A percentile compares a stretch with the other conserved stretches of the same genome.
phyloP scores from a whole-genome alignment of 345 rosid genomes.

The Clarkia xantiana region DNA sequence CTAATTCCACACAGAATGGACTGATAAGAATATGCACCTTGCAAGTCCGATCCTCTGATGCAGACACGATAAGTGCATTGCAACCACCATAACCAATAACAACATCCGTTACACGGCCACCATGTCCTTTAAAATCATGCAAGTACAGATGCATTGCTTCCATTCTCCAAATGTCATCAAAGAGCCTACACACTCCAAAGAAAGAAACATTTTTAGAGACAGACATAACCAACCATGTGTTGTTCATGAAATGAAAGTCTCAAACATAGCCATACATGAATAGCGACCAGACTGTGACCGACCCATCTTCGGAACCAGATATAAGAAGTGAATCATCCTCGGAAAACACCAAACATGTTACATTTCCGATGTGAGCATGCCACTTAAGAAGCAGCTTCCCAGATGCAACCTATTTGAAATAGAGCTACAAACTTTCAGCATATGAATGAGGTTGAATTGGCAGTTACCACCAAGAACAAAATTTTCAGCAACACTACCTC shows the following conservation, averaged over 20 bases:
- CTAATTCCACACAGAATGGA: no score
- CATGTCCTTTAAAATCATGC: conserved; percentile 46
- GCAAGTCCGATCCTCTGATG: conserved; percentile 79
- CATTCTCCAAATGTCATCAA: conserved; percentile 45
- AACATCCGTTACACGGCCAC: conserved; percentile 44
- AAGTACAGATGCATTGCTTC: conserved; percentile 41
- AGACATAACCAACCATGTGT: neutral
- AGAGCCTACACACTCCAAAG: conserved; percentile 29
- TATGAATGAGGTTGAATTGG: neutral
- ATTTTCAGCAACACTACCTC: conserved; percentile 29
- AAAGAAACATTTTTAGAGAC: neutral
- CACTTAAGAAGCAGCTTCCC: conserved; percentile 72
- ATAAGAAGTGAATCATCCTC: conserved; percentile 61
- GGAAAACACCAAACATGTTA: conserved; percentile 64
- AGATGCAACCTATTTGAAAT: conserved; percentile 42
- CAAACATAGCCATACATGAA: conserved; percentile 23
- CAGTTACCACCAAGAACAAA: neutral
- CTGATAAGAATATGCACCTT: conserved; percentile 29
- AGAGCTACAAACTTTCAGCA: neutral
- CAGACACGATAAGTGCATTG: conserved; percentile 57
- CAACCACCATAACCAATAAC: conserved; percentile 55
- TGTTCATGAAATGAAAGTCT: neutral
- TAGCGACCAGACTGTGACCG: conserved; percentile 76
- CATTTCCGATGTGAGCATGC: conserved; percentile 61
- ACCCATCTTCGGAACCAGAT: conserved; percentile 77